Evolutionary conservation across 78 protist genomes (phyloP), one percentile per base, ranked within the genome.

Genomic region (Dictyostelium firmibasis): DNA sequence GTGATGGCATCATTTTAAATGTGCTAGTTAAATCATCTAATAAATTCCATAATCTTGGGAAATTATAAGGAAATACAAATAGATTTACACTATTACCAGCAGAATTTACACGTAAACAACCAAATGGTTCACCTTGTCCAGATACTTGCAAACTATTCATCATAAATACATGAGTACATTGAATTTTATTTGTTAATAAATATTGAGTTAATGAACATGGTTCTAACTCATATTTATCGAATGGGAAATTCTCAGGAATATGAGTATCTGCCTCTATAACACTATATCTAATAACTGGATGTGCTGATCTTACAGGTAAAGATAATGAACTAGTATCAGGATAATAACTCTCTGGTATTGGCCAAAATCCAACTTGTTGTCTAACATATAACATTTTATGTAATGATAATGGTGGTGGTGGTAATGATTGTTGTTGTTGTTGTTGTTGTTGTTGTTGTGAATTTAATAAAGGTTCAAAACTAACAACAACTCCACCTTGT

Each of bases 161-260:
- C 36, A 85, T 81, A 57, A 29, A 85, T 11, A 85, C 93, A 16
- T 76, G 96, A 9, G 74, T 64, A 64, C 87, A 79, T 25, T 60
- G 83, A 4, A 81, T 43, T 33, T 78, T 84, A 20, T 29, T 70
- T 29, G 85, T 7, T 0, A 84, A 7, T 9, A 94, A 11, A 27
- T 57, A 77, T 36, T 81, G 91, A 7, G 93, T 86, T 16, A 87
- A 38, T 18, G 93, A 8, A 74, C 93, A 94, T 44, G 81, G 38
- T 18, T 94, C 97, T 18, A 94, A 29, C 36, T 94, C 97, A 81
- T 94, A 94, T 41, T 94, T 94, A 57, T 94, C 97, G 27, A 81
- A 64, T 57, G 94, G 94, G 7, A 94, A 86, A 50, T 79, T 91
- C 60, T 94, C 97, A 33, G 91, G 92, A 6, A 94, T 83, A 38